Conservation (phyloP, 352 stramenopile species). For the Globisporangium apiculatum region DNA sequence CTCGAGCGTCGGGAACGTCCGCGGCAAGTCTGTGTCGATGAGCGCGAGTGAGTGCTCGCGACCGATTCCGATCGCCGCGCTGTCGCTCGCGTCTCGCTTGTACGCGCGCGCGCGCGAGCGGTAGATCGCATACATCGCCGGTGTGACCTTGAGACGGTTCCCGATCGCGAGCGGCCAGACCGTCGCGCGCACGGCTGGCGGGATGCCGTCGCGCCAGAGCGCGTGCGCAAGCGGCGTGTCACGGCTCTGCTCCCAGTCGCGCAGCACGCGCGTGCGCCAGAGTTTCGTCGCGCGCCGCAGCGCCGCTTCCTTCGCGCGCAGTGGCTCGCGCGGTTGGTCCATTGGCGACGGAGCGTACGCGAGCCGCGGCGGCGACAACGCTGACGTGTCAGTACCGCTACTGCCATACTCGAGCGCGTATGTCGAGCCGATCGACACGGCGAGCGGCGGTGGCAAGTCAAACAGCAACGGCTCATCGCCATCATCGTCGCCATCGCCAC, state of each 20-base stretch:
- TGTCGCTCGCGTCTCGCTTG: constrained; percentile 42
- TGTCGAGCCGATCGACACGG: constrained; percentile 7
- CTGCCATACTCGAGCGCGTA: constrained; percentile 1
- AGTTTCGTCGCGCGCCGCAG: constrained; percentile 77
- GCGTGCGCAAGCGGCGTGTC: constrained; percentile 68
- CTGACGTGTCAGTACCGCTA: neutral
- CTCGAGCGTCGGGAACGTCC: constrained; percentile 78
- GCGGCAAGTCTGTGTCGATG: constrained; percentile 83
- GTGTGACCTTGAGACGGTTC: constrained; percentile 82
- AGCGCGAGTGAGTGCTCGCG: constrained; percentile 73
- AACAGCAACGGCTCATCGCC: neutral
- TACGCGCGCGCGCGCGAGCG: constrained; percentile 46
- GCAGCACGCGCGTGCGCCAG: constrained; percentile 70
- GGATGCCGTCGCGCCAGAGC: constrained; percentile 78
- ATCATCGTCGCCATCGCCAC: neutral
- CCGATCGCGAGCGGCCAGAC: constrained; percentile 84
- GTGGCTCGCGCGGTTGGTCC: constrained; percentile 27
- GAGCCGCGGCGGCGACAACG: neutral
- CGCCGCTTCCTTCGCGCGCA: constrained; percentile 78
- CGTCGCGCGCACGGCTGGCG: constrained; percentile 66
- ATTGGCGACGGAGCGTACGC: neutral
- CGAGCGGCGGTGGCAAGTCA: constrained; percentile 6
- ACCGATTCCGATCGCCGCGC: constrained; percentile 30
- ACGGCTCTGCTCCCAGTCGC: constrained; percentile 71
- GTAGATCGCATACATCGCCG: constrained; percentile 85